Evolutionary conservation across 495 filamentous ascomycete genomes (phyloP), one percentile per base, ranked within the genome.

Genomic region (Tuber calosporum): DNA sequence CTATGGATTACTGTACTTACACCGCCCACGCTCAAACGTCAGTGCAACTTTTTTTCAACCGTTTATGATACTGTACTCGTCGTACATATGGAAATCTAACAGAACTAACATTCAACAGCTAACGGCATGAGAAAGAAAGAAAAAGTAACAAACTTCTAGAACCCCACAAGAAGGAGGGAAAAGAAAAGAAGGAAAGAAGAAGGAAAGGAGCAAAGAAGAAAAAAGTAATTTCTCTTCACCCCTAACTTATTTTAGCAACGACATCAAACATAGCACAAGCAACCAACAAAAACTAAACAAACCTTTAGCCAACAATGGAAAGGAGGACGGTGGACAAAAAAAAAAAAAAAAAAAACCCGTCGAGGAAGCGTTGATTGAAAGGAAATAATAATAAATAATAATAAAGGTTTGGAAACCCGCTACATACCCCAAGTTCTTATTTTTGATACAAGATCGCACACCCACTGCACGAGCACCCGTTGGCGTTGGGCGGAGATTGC

Each of bases 71-170:
- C 22, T 9, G n/a, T n/a, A n/a, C n/a, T n/a, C n/a, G n/a, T n/a
- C n/a, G n/a, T 2, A n/a, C 13, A 62, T 15, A n/a, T 5, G 2
- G 48, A 15, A 62, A 62, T 62, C 53, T 34, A 62, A 62, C 53
- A 62, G 30, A 62, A 62, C 53, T 62, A 62, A 62, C 26, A 34
- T 17, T 34, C 34, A 62, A 62, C 53, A 62, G 53, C 26, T 62
- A 62, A 62, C 53, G 53, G 53, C 53, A 62, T 62, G 53, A n/a
- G 22, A 26, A 53, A n/a, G n/a, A n/a, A n/a, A n/a, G n/a, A n/a
- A 30, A 53, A 72, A 77, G 69, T 48, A 70, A 76, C 48, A 66
- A 76, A 66, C 36, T 72, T 70, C 69, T 67, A 34, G 69, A 77
- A 72, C 37, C 53, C 19, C 70, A 34, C 67, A 40, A 69, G 68